These are phyloP conservation scores for Fomitopsis serialis DNA, from an alignment of 768 basidiomycete species.

Conservation along the genomic window DNA sequence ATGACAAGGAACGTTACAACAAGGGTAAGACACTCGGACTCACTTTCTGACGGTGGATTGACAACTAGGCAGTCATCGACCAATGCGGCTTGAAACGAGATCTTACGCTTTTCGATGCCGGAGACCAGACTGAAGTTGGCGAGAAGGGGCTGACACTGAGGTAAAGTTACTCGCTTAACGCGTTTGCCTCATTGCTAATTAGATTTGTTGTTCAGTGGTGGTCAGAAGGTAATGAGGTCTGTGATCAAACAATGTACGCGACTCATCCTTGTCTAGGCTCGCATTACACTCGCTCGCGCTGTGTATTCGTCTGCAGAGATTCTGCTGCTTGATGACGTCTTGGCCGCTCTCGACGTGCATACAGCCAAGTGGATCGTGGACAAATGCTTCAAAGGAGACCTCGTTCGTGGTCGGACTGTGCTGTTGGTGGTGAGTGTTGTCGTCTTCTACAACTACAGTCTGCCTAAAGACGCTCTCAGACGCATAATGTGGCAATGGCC, in stretches of 20 bases:
- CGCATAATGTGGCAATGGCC: conserved; percentile 46
- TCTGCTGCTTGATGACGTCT: conserved; percentile 62
- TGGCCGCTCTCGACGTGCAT: conserved; percentile 46
- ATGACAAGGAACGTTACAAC: conserved; percentile 40
- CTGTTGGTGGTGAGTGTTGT: conserved; percentile 37
- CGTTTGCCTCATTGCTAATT: not conserved
- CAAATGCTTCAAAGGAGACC: conserved; percentile 39
- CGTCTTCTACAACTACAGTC: not conserved
- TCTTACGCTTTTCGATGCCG: conserved; percentile 28
- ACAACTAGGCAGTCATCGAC: conserved; percentile 22
- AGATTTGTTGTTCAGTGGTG: conserved; percentile 25
- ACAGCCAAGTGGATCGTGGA: conserved; percentile 45
- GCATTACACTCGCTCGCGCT: conserved; percentile 48
- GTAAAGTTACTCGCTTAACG: conserved; percentile 1
- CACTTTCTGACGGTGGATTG: not conserved
- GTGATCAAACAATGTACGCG: not conserved
- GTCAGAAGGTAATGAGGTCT: conserved; percentile 33
- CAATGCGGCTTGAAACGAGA: conserved; percentile 32
- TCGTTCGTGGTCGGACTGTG: conserved; percentile 43
- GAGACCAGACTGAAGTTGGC: conserved; percentile 33
- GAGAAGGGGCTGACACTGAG: conserved; percentile 38
- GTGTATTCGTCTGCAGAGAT: conserved; percentile 55
- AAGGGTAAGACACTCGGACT: conserved; percentile 22
- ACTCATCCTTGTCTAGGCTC: conserved; percentile 38
- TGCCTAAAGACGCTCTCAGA: conserved; percentile 21